phyloP scores from a whole-genome alignment of 1,284 basidiomycete species.

The Ganoderma leucocontextum region DNA sequence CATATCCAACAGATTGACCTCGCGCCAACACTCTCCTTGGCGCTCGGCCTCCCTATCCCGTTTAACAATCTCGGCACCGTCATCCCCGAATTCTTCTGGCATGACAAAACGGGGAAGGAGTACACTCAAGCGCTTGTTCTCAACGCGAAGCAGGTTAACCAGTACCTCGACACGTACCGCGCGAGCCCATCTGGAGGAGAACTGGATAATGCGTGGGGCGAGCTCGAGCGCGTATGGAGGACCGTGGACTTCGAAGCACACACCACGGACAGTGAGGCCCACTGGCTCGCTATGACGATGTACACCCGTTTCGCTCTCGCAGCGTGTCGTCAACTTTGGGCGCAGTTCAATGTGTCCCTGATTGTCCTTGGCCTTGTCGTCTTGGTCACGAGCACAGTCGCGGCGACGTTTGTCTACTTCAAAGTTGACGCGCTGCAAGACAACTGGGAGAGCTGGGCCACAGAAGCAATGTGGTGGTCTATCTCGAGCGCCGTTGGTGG shows the following conservation, averaged over 20 bases:
- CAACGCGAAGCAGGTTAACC: conserved; percentile 82
- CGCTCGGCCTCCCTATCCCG: conserved; percentile 93
- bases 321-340: conserved; percentile 90
- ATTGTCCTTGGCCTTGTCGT: conserved; percentile 76
- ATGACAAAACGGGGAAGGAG: conserved; percentile 36
- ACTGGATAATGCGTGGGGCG: conserved; percentile 68
- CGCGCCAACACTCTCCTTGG: conserved; percentile 89
- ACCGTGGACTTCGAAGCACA: conserved; percentile 36
- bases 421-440: conserved; percentile 48
- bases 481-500: conserved; percentile 52
- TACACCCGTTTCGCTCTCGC: conserved; percentile 75
- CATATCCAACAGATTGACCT: conserved; percentile 94
- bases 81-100: conserved; percentile 89
- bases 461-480: conserved; percentile 38
- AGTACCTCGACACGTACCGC: conserved; percentile 83
- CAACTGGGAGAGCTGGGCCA: conserved; percentile 54
- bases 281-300: conserved; percentile 51
- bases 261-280: conserved; percentile 37
- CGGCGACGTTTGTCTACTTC: conserved; percentile 58
- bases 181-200: conserved; percentile 74
- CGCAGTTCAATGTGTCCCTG: conserved; percentile 86
- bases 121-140: conserved; percentile 68
- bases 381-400: conserved; percentile 55
- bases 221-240: conserved; percentile 58
- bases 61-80: conserved; percentile 94